A percentile compares a stretch with the other conserved stretches of the same genome.
Conservation (phyloP, 441 rosid genomes). For the Jatropha podagrica region DNA sequence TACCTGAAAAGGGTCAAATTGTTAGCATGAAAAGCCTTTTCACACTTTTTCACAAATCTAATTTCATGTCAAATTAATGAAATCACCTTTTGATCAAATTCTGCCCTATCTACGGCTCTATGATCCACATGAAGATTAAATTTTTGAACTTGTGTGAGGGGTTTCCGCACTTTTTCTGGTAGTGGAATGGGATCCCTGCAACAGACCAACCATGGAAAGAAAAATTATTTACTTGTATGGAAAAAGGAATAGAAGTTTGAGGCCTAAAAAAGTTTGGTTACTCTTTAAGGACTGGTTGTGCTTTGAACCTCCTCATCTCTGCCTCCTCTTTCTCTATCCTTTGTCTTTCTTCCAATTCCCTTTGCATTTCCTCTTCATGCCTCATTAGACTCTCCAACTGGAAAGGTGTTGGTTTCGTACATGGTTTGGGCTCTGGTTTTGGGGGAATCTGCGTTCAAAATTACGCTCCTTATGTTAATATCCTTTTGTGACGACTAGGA, state of each 20-base stretch:
- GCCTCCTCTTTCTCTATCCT: constrained; percentile 78
- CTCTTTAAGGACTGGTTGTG: constrained; percentile 80
- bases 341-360: constrained; percentile 78
- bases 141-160: constrained; percentile 78
- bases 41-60: not conserved
- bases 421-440: constrained; percentile 82
- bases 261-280: constrained; percentile 30
- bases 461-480: not conserved
- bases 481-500: not conserved
- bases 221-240: not conserved
- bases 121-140: constrained; percentile 69
- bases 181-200: constrained; percentile 88
- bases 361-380: constrained; percentile 86
- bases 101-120: constrained; percentile 83
- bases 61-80: not conserved
- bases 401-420: constrained; percentile 85
- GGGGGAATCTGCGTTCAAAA: constrained; percentile 55
- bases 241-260: not conserved
- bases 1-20: constrained; percentile 45
- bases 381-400: constrained; percentile 83
- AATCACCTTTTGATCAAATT: constrained; percentile 81
- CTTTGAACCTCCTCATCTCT: constrained; percentile 69
- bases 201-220: not conserved
- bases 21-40: not conserved
- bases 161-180: constrained; percentile 82